phyloP scores from a whole-genome alignment of 2,329 filamentous ascomycete genomes.

The Daldinia sp. region DNA sequence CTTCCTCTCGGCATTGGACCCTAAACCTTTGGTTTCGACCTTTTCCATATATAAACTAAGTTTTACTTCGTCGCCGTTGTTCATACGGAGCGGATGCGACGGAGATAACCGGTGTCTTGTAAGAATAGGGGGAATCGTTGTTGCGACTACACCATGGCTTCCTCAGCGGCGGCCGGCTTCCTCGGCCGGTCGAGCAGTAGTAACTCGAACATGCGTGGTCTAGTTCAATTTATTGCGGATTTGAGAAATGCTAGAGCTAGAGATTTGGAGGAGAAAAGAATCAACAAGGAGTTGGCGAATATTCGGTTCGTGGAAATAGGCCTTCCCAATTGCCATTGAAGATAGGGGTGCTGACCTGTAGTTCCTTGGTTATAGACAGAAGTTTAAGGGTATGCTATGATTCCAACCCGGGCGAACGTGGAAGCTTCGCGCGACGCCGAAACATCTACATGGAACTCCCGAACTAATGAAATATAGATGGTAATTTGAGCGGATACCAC shows the following conservation, averaged over 20 bases:
- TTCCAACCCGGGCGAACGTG: conserved; percentile 7
- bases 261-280: conserved; percentile 97
- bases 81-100: conserved; percentile 34
- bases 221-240: conserved; percentile 99
- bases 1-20: conserved; percentile 40
- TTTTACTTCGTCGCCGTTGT: conserved; percentile 21
- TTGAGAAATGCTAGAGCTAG: conserved; percentile 92
- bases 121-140: conserved; percentile 34
- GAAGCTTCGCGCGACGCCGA: conserved; percentile 10
- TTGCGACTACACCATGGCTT: conserved; percentile 57
- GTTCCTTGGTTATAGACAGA: conserved; percentile 66
- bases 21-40: conserved; percentile 12
- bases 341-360: conserved; percentile 26
- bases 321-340: conserved; percentile 17
- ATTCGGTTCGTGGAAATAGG: conserved; percentile 69
- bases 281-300: conserved; percentile 99
- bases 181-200: conserved; percentile 71
- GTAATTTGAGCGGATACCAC: conserved; percentile 92
- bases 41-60: conserved; percentile 26
- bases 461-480: conserved; percentile 62
- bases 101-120: conserved; percentile 31
- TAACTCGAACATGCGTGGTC: conserved; percentile 76
- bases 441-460: conserved; percentile 7
- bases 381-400: conserved; percentile 78
- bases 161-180: conserved; percentile 64